Percentiles rank a stretch among this genome's conserved stretches.
Conservation (phyloP, 2,329 filamentous ascomycete species). For the Pseudogymnoascus sp. region DNA sequence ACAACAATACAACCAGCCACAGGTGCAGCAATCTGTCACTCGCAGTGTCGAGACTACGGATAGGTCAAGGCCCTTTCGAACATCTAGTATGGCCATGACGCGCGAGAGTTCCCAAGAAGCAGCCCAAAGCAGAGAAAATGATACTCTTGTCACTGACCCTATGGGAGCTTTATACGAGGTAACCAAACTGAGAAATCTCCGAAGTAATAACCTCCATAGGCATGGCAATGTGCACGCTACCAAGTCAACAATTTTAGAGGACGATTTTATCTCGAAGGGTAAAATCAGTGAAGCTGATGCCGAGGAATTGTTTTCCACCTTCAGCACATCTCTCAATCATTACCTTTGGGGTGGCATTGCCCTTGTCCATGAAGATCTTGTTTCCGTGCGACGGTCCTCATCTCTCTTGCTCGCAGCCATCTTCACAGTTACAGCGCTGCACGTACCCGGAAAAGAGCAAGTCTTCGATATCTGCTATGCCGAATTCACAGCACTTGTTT, state of each 20-base stretch:
- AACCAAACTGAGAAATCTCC: conserved; percentile 38
- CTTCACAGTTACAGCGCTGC: conserved; percentile 50
- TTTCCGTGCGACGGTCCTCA: conserved; percentile 46
- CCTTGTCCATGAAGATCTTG: conserved; percentile 40
- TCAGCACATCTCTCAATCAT: conserved; percentile 41
- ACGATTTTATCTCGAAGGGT: conserved; percentile 44
- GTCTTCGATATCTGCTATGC: conserved; percentile 48
- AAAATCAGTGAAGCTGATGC: conserved; percentile 39
- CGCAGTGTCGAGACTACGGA: neutral
- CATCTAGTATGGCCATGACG: conserved; percentile 35
- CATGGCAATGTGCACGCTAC: conserved; percentile 26
- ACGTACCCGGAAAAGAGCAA: conserved; percentile 45
- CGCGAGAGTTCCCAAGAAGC: conserved; percentile 32
- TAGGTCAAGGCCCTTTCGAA: conserved; percentile 20
- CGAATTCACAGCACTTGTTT: conserved; percentile 49
- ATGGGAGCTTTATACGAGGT: conserved; percentile 48
- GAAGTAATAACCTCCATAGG: conserved; percentile 28
- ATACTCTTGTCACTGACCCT: conserved; percentile 26
- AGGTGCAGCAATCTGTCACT: conserved; percentile 5
- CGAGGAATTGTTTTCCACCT: conserved; percentile 40
- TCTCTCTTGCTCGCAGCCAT: conserved; percentile 49
- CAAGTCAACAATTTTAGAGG: conserved; percentile 25
- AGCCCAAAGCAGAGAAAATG: conserved; percentile 28
- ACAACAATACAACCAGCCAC: conserved; percentile 4
- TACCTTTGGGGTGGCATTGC: conserved; percentile 45